phyloP scores from a whole-genome alignment of 202 grass and related monocot species.

The Alloteropsis angusta region DNA sequence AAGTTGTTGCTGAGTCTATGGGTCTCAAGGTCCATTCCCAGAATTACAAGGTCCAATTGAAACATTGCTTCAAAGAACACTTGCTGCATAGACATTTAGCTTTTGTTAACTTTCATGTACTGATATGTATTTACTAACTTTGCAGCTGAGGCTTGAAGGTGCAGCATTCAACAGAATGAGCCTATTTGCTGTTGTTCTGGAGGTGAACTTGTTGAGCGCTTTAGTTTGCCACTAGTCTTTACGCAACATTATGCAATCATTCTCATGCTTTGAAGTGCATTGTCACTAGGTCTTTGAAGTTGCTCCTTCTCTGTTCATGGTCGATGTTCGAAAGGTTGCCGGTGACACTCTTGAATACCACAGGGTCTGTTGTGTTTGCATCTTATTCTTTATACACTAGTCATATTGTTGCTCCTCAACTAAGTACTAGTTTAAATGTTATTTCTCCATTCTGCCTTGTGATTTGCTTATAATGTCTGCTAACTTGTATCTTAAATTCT shows the following conservation, averaged over 20 bases:
- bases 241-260: neutral
- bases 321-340: conserved; percentile 92
- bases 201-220: conserved; percentile 36
- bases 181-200: conserved; percentile 72
- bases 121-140: conserved; percentile 18
- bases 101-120: conserved; percentile 8
- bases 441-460: neutral
- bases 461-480: neutral
- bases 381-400: neutral
- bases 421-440: neutral
- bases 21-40: conserved; percentile 82
- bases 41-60: conserved; percentile 79
- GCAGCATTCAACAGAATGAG: conserved; percentile 52
- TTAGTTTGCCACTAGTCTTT: neutral
- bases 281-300: conserved; percentile 85
- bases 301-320: conserved; percentile 89
- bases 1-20: conserved; percentile 60
- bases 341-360: conserved; percentile 95
- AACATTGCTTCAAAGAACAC: conserved; percentile 13
- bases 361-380: conserved; percentile 40
- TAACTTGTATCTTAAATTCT: neutral
- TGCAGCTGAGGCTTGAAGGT: conserved; percentile 79
- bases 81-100: conserved; percentile 10
- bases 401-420: neutral
- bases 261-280: conserved; percentile 22